Base-by-base conservation (phyloP, 2,329 filamentous ascomycete genomes). In the Aspergillus sp. region DNA sequence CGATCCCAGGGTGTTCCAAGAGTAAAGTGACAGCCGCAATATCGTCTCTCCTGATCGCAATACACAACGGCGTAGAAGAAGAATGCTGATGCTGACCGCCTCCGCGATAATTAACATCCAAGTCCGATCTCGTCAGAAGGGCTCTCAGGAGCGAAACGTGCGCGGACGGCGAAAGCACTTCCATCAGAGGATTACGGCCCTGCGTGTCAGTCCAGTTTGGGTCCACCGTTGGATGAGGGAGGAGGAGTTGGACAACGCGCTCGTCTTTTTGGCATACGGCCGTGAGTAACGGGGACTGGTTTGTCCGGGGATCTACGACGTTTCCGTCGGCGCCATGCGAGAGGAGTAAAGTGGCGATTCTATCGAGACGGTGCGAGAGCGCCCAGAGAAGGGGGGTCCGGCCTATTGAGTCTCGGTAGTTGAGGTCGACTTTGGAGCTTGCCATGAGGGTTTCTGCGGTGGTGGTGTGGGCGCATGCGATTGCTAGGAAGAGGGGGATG, bases 301-400 rank as follows among this genome's bases (percentile, higher is more conserved):
- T n/a, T 3, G 35, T 19, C 8, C 9, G 6, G 1, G 9, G 17
- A 0, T 45, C 39, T 8, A 14, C 3, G 1, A 47, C 3, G 14
- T 52, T 45, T 2, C 27, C 19, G 44, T 56, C 41, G 2, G 47
- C 47, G 15, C 55, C 55, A 12, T 52, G 17, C 6, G 41, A 7
- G 14, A 56, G 21, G 3, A 56, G 31, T 3, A 17, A 4, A 6
- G 21, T 15, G 9, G 52, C 21, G 3, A 46, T n/a, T 9, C 12
- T 33, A 8, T 19, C 11, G 3, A 15, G 21, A 0, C 8, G 4
- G 9, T 52, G 39, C n/a, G 55, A n/a, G 1, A 37, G n/a, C 0
- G 55, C 55, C 37, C 55, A 50, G 9, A 52, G 31, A 3, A 56
- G 40, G 23, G 47, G 14, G n/a, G 55, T 52, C 4, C 48, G 25